These are phyloP conservation scores for Sextonia rubra DNA, from an alignment of 164 flowering plant species.

Conservation along the genomic window DNA sequence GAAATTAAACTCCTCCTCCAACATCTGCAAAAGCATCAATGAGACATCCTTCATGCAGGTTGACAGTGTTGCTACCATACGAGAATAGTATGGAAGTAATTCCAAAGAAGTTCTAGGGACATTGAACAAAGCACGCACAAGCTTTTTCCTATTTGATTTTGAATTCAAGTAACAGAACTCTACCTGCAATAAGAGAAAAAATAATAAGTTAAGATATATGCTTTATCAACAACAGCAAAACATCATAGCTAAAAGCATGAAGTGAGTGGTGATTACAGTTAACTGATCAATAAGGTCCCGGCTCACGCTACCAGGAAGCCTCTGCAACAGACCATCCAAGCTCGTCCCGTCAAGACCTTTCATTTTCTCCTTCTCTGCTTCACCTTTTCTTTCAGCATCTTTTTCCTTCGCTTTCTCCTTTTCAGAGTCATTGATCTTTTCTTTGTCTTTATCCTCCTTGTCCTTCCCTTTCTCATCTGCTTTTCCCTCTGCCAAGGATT, in stretches of 20 bases:
- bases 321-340: slow-evolving; percentile 81
- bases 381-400: slow-evolving; percentile 65
- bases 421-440: slow-evolving; percentile 54
- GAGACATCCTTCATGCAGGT: slow-evolving; percentile 97
- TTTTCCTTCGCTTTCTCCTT: slow-evolving; percentile 81
- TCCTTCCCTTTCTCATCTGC: slow-evolving; percentile 61
- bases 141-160: slow-evolving; percentile 80
- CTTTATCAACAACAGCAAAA: slow-evolving; percentile 1
- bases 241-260: background rate
- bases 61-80: slow-evolving; percentile 95
- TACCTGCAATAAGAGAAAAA: slow-evolving; percentile 47
- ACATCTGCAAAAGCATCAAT: slow-evolving; percentile 63
- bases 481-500: slow-evolving; percentile 49
- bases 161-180: slow-evolving; percentile 97
- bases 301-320: slow-evolving; percentile 96
- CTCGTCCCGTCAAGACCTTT: slow-evolving; percentile 80
- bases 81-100: slow-evolving; percentile 87
- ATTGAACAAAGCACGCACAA: slow-evolving; percentile 85
- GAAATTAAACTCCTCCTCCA: slow-evolving; percentile 93
- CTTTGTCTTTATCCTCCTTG: slow-evolving; percentile 71
- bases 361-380: slow-evolving; percentile 76
- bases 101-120: slow-evolving; percentile 96
- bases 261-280: slow-evolving; percentile 54
- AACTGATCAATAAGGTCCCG: slow-evolving; percentile 96
- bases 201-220: background rate